Evolutionary conservation across 2,329 filamentous ascomycete species (phyloP).

Genomic region (Colletotrichum sp.): DNA sequence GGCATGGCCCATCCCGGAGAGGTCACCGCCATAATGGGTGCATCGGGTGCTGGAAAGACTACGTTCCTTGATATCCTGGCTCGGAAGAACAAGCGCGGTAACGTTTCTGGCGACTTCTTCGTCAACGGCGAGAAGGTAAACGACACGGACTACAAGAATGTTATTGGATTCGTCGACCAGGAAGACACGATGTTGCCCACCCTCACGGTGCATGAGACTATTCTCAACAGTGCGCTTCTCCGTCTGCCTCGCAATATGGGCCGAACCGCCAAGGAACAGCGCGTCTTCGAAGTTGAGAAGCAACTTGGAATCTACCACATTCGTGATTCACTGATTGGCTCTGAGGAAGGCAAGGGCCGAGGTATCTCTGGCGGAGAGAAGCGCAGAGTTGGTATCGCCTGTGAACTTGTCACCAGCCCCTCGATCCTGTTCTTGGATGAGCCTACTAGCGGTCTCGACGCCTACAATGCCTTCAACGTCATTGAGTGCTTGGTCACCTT

Average conservation of each 20-base stretch:
- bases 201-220: conserved; percentile 96
- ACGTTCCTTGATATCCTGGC: conserved; percentile 96
- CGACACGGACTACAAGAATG: conserved; percentile 85
- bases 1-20: conserved; percentile 95
- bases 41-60: conserved; percentile 96
- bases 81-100: conserved; percentile 93
- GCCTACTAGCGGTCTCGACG: conserved; percentile 93
- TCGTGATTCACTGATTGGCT: conserved; percentile 92
- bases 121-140: conserved; percentile 91
- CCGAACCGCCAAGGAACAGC: conserved; percentile 83
- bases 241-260: conserved; percentile 94
- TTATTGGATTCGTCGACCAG: conserved; percentile 97
- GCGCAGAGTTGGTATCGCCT: conserved; percentile 93
- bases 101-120: conserved; percentile 80
- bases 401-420: conserved; percentile 95
- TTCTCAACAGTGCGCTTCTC: conserved; percentile 89
- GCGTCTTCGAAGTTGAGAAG: conserved; percentile 90
- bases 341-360: conserved; percentile 90
- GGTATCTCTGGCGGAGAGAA: conserved; percentile 98
- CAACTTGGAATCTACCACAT: conserved; percentile 96
- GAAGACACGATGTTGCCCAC: conserved; percentile 97
- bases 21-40: conserved; percentile 96
- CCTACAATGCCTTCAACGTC: conserved; percentile 98
- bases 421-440: conserved; percentile 98
- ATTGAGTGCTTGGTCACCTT: conserved; percentile 94